Base-by-base conservation (phyloP, 2,329 filamentous ascomycete genomes). In the Aureobasidium sp. region DNA sequence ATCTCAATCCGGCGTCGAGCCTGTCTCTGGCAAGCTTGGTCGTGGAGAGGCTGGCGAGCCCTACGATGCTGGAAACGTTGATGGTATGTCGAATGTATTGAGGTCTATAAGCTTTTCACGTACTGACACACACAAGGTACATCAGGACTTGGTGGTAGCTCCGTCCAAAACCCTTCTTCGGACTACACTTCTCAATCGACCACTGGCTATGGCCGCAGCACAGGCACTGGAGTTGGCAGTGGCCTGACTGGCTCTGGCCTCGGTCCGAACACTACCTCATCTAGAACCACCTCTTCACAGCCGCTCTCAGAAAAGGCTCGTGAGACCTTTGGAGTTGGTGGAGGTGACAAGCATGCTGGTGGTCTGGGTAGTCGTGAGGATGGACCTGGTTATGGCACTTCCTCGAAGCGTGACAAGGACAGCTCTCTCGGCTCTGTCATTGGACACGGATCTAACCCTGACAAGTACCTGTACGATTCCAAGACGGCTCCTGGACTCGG, bases 11-110 rank as follows among this genome's bases (percentile, higher is more conserved):
- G 78, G 78, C 50, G 73, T 76, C 67, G 90, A 95, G 75, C 90
- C 90, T 21, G 73, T 91, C 48, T 88, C 88, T 25, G 90, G 90
- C 27, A 77, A 84, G 57, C 77, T 81, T 62, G 90, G 90, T 42
- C 77, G 87, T 70, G 87, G 88, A 5, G 80, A 81, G 29, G 80
- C 79, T 47, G 84, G 82, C 13, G 86, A 93, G 72, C 90, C 90
- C 0, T 95, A 86, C 68, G 90, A 94, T 70, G 84, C 85, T 62
- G 90, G 90, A 53, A 94, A 94, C 72, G 75, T 83, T n/a, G 80
- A 84, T 77, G 81, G 79, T 84, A 73, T 29, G 25, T 30, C 11
- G 21, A 36, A 10, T n/a, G n/a, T 21, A 14, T 16, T 14, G 21
- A 54, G n/a, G 3, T 27, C 14, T 25, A 13, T 10, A 29, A 37